Base-by-base conservation (phyloP, 768 basidiomycete genomes). In the Boletus pseudo-olivaceus region DNA sequence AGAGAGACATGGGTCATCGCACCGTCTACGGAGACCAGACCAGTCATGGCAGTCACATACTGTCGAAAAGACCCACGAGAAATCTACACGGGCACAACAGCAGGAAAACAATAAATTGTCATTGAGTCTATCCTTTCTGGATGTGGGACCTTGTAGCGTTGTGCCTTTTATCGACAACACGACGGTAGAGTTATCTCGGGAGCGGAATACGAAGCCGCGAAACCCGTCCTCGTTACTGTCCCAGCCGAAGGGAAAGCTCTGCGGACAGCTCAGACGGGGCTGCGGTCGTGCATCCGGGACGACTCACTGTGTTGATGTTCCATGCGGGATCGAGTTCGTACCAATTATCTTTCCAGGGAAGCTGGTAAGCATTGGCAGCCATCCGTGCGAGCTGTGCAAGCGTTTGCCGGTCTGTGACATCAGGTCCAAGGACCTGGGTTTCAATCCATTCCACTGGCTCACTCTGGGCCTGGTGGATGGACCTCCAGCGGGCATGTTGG, bases 121-220 rank as follows among this genome's bases (percentile, higher is more conserved):
- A 70, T 98, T 98, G 66, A 86, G 86, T 73, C 93, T 95, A 73
- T 98, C 96, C 64, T 88, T 84, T 75, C 83, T 89, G 47, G 90
- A 89, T 12, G 96, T 96, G 14, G 87, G 84, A 3, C 93, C 93
- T 58, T 82, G 80, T 0, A 94, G 69, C 0, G 91, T 92, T 0
- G 95, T 98, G 38, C 87, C 87, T 65, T 98, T 98, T 71, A 98
- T 90, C 41, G 92, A 82, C 30, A 98, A 79, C 10, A 98, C 80
- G 54, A 93, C 78, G 0, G 91, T 95, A 10, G 83, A 78, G 66
- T 96, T 93, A 66, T 86, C 83, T 11, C 80, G 78, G 12, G 87
- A 83, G 39, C 85, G 74, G 63, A 96, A 96, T 45, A 96, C 87
- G 65, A 94, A 93, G 6, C 94, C 96, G 48, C 95, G 82, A 62